Evolutionary conservation across 148 eudicot genomes (phyloP).

Genomic region (Pharnaceum exiguum): DNA sequence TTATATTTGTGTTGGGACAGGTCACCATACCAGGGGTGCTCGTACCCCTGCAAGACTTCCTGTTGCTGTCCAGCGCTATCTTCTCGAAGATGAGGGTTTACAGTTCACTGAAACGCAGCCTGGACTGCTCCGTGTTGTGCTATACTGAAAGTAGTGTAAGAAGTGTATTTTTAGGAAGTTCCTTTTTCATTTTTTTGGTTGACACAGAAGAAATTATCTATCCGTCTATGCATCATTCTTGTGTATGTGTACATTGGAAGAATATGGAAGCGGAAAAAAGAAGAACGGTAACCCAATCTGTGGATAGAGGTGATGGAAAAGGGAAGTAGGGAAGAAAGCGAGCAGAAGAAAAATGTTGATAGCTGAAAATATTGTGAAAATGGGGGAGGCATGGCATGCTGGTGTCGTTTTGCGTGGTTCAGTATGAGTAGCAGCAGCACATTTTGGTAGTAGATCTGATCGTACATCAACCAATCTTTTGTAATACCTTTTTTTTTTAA

Average conservation of each 20-base stretch:
- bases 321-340: constrained; percentile 6
- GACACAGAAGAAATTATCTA: constrained; percentile 14
- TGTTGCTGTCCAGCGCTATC: constrained; percentile 75
- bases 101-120: constrained; percentile 89
- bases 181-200: constrained; percentile 5
- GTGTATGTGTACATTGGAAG: constrained; percentile 51
- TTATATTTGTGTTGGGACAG: constrained; percentile 86
- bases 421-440: constrained; percentile 23
- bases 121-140: constrained; percentile 77
- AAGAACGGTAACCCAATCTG: constrained; percentile 26
- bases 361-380: constrained; percentile 19
- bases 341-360: constrained; percentile 14
- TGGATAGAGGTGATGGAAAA: constrained; percentile 10
- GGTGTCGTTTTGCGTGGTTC: constrained; percentile 10
- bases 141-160: constrained; percentile 56
- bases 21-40: constrained; percentile 84
- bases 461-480: constrained; percentile 10
- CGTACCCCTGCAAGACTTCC: constrained; percentile 93
- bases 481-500: constrained; percentile 8
- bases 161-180: constrained; percentile 15
- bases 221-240: constrained; percentile 26
- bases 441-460: constrained; percentile 29
- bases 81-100: constrained; percentile 90
- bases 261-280: constrained; percentile 20
- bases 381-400: constrained; percentile 23